Evolutionary conservation across 257 asterid species (phyloP), one percentile per base, ranked within the genome.

Genomic region (Catharanthus roseus): DNA sequence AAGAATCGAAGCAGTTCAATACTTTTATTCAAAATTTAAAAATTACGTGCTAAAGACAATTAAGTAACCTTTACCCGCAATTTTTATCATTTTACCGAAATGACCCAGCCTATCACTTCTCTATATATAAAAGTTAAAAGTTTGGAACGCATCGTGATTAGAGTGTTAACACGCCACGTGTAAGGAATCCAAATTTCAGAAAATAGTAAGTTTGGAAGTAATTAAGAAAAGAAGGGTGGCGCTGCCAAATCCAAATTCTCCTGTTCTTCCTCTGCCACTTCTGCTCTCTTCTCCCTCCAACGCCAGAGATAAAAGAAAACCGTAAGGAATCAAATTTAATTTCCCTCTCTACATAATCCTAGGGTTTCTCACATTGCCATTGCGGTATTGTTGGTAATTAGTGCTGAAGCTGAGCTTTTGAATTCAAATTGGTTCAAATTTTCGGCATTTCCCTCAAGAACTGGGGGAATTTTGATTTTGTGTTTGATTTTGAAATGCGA

Each of bases 331-430:
- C n/a, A 56, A 70, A 55, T 66, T 31, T 11, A 19, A 3, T 73
- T 23, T 6, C 28, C 10, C 33, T 47, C 24, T 51, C 54, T 29
- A 38, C 51, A 67, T 6, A 51, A 63, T 69, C 57, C 57, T 78
- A 73, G 78, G 82, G 75, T 78, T 73, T 74, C 56, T 49, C 29
- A 63, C 53, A 45, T 64, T 51, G 16, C 42, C 54, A 45, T 73
- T 72, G 21, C 33, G 56, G 21, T 33, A 62, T 34, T 33, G 15
- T 50, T 1, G 8, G 39, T 18, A 18, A 18, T 62, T 36, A 33
- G 18, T 5, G 23, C 13, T 29, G 24, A 5, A 4, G 41, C 12
- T 58, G 65, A 58, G 41, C 41, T 38, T 10, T 33, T 62, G 36
- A 21, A 9, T 26, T 64, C 70, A 23, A 41, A 41, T 49, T 53